A percentile compares a stretch with the other conserved stretches of the same genome.
Evolutionary conservation across 306 rosid species (phyloP).

Genomic region (Rosa lucieae): DNA sequence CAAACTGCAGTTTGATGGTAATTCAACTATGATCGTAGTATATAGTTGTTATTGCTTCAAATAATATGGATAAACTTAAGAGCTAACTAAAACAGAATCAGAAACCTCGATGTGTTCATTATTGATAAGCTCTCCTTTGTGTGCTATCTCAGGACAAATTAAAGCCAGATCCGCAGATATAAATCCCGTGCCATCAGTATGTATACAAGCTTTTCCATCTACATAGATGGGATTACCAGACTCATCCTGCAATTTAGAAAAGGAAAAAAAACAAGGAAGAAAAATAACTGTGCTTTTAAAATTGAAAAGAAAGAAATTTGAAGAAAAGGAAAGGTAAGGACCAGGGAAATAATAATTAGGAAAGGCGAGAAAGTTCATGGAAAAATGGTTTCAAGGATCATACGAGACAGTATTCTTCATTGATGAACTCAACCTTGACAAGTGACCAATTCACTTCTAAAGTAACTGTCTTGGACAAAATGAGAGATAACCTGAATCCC

Average conservation of each 20-base stretch:
- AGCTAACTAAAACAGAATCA: background rate
- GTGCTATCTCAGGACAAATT: constrained; percentile 45
- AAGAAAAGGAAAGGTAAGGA: background rate
- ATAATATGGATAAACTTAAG: background rate
- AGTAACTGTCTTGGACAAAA: constrained; percentile 64
- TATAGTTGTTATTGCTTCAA: background rate
- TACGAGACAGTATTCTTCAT: constrained; percentile 51
- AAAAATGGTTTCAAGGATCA: constrained; percentile 6
- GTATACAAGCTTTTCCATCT: constrained; percentile 45
- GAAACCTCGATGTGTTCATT: constrained; percentile 33
- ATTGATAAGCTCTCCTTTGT: constrained; percentile 30
- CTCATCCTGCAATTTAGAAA: constrained; percentile 45
- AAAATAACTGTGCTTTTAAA: background rate
- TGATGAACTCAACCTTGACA: constrained; percentile 38
- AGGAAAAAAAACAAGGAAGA: background rate
- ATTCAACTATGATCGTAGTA: too few relatives aligned
- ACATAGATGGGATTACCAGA: constrained; percentile 27
- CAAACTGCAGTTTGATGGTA: too few relatives aligned
- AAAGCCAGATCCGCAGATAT: constrained; percentile 71
- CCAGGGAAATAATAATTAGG: background rate
- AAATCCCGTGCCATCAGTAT: constrained; percentile 75
- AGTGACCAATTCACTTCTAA: constrained; percentile 45
- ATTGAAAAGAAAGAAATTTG: background rate
- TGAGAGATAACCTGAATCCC: constrained; percentile 61
- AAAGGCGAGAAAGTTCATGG: background rate